A percentile compares a stretch with the other conserved stretches of the same genome.
Conservation (phyloP, 139 green algal genomes). For the Microglena sp. region DNA sequence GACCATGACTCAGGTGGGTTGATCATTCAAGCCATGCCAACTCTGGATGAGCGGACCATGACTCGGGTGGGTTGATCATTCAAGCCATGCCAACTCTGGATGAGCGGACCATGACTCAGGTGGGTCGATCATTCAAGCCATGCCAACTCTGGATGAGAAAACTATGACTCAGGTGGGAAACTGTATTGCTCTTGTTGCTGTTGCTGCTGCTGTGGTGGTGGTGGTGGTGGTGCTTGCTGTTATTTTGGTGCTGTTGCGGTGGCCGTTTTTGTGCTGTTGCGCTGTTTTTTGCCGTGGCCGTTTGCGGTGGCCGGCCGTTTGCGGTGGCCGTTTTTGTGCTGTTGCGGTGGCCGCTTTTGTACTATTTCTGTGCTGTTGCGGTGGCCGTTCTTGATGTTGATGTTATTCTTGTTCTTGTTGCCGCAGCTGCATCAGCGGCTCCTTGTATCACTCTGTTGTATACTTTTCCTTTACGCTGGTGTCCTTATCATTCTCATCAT, state of each 20-base stretch:
- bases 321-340: no score
- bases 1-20: not conserved
- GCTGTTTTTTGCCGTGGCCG: slow-evolving; percentile 20
- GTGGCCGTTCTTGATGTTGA: no score
- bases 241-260: not conserved
- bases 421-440: no score
- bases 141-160: not conserved
- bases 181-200: no score
- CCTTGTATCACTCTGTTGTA: no score
- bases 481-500: no score
- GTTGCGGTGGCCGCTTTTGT: no score
- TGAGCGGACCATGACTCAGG: not conserved
- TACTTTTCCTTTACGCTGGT: no score
- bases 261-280: not conserved
- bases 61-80: not conserved
- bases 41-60: not conserved
- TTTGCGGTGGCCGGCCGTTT: slow-evolving; percentile 17
- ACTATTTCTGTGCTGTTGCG: no score
- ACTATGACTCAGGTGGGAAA: not conserved
- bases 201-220: no score
- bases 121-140: not conserved
- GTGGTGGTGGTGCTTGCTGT: not conserved
- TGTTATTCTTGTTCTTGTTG: no score
- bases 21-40: not conserved
- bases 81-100: not conserved